Conservation (phyloP, 169 alveolate genomes). For the Cryptosporidium felis region DNA sequence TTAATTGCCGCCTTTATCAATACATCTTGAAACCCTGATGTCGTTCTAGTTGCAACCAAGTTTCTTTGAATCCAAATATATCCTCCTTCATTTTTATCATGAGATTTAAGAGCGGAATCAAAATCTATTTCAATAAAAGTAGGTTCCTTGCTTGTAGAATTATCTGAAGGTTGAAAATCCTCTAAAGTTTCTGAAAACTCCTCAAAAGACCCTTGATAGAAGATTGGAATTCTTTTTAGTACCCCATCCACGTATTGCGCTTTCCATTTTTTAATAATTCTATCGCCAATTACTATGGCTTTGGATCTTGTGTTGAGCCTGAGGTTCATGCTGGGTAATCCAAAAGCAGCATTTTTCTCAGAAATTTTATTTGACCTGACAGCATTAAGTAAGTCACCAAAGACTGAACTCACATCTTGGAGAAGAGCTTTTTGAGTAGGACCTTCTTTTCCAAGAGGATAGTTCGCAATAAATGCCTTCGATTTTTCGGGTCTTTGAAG, state of each 20-base stretch:
- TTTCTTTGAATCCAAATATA: slow-evolving; percentile 48
- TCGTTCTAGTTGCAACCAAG: slow-evolving; percentile 33
- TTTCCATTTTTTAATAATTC: slow-evolving; percentile 58
- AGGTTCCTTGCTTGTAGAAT: slow-evolving; percentile 2
- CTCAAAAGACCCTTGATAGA: slow-evolving; percentile 1
- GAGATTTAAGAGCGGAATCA: slow-evolving; percentile 26
- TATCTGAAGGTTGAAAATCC: too few relatives aligned
- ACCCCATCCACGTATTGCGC: slow-evolving; percentile 26
- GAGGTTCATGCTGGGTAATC: slow-evolving; percentile 3
- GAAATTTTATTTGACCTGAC: slow-evolving; percentile 1
- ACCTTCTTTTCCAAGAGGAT: slow-evolving; percentile 15
- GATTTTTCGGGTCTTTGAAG: background rate
- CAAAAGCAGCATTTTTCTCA: background rate
- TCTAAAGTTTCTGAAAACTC: background rate
- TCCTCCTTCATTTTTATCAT: slow-evolving; percentile 50
- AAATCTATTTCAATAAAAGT: slow-evolving; percentile 32
- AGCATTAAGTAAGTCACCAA: slow-evolving; percentile 46
- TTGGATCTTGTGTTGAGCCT: slow-evolving; percentile 15
- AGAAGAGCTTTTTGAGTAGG: background rate
- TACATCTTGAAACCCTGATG: slow-evolving; percentile 56
- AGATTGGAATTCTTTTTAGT: slow-evolving; percentile 30
- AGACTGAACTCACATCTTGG: slow-evolving; percentile 52
- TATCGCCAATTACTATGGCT: slow-evolving; percentile 23
- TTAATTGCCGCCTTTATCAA: slow-evolving; percentile 40
- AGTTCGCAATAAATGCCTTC: background rate